Percentiles rank a stretch among this genome's conserved stretches.
Conservation (phyloP, 805 yeast genomes). For the Barnettozyma populi region DNA sequence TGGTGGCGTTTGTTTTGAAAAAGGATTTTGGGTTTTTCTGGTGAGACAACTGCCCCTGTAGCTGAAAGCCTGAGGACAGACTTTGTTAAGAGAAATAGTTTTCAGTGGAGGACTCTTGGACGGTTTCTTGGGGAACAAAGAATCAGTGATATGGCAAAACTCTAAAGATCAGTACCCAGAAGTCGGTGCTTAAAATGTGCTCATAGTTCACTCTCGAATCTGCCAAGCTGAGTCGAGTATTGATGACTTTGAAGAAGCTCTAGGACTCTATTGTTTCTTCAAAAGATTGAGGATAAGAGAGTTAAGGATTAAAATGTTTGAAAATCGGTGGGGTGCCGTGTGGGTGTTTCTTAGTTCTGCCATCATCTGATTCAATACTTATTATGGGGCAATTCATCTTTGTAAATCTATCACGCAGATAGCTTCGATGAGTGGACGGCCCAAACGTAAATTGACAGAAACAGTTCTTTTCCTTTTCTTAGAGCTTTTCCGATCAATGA, state of each 20-base stretch:
- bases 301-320: neutral
- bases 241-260: too few relatives aligned
- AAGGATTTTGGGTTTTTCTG: neutral
- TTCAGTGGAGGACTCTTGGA: too few relatives aligned
- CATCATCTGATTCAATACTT: neutral
- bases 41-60: too few relatives aligned
- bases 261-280: neutral
- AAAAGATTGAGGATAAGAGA: neutral
- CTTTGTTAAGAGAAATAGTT: too few relatives aligned
- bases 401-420: neutral
- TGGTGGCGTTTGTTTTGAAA: neutral
- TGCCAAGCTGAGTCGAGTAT: too few relatives aligned
- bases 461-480: too few relatives aligned
- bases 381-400: neutral
- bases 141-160: too few relatives aligned
- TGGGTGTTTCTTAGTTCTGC: neutral
- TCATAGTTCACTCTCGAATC: neutral
- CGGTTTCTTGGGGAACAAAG: too few relatives aligned
- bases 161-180: too few relatives aligned
- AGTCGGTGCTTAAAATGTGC: neutral
- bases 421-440: neutral
- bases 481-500: too few relatives aligned
- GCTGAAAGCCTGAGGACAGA: too few relatives aligned
- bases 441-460: neutral
- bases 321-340: neutral